Percentiles rank a stretch among this genome's conserved stretches.
Conservation (phyloP, 768 basidiomycete species). For the Hygrophorus russula region DNA sequence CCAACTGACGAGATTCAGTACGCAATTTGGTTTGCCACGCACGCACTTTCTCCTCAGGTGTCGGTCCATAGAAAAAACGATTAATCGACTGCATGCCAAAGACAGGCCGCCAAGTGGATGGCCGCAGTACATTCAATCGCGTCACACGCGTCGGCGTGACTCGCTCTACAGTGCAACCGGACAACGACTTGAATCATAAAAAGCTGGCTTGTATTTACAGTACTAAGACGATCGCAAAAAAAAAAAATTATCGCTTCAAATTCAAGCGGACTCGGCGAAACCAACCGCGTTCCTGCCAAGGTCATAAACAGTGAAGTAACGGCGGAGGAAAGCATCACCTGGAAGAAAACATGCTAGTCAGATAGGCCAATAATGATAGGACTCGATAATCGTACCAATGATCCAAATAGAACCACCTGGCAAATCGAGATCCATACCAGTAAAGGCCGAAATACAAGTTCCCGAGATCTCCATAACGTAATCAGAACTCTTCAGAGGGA, state of each 20-base stretch:
- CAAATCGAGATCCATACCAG: conserved; percentile 80
- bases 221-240: too few species aligned
- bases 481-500: conserved; percentile 70
- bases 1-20: conserved; percentile 69
- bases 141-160: not conserved
- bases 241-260: too few species aligned
- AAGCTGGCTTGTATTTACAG: not conserved
- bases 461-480: conserved; percentile 88
- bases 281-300: conserved; percentile 71
- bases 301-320: conserved; percentile 88
- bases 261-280: conserved; percentile 40
- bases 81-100: conserved; percentile 72
- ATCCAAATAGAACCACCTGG: conserved; percentile 82
- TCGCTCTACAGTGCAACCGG: too few species aligned
- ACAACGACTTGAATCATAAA: not conserved
- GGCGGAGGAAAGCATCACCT: conserved; percentile 89
- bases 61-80: conserved; percentile 91
- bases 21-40: conserved; percentile 88
- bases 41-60: conserved; percentile 87
- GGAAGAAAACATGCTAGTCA: conserved; percentile 4
- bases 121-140: not conserved
- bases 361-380: not conserved
- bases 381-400: conserved; percentile 48
- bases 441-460: conserved; percentile 91
- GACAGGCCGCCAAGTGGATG: not conserved